These are phyloP conservation scores for Dipodascopsis tothii DNA, from an alignment of 805 yeast species.

Conservation along the genomic window DNA sequence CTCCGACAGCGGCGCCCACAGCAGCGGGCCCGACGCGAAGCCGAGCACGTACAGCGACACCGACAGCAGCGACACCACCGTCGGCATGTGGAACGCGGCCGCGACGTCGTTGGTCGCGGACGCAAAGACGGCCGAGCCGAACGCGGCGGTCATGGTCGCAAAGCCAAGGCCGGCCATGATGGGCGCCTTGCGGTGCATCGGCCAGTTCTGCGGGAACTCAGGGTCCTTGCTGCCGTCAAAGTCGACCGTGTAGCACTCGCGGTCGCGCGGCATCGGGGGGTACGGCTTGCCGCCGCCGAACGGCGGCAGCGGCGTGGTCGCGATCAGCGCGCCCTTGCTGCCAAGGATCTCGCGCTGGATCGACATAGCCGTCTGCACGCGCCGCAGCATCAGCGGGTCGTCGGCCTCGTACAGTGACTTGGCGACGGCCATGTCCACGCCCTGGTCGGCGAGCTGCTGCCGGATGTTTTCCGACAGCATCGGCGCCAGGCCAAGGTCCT, in stretches of 20 bases:
- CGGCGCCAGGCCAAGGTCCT: not conserved
- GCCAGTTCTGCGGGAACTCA: slow-evolving; percentile 72
- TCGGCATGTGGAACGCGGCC: slow-evolving; percentile 50
- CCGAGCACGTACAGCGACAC: slow-evolving; percentile 83
- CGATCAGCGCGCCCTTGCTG: not conserved
- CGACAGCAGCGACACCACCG: slow-evolving; percentile 65
- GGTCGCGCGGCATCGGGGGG: slow-evolving; percentile 55
- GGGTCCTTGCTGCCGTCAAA: slow-evolving; percentile 79
- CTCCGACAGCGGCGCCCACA: slow-evolving; percentile 88
- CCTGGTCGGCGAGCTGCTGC: not conserved
- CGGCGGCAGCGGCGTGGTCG: slow-evolving; percentile 32
- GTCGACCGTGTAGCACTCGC: slow-evolving; percentile 54
- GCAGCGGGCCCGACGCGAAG: slow-evolving; percentile 84
- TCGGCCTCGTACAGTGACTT: slow-evolving; percentile 5
- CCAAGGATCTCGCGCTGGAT: slow-evolving; percentile 18
- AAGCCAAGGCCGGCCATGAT: slow-evolving; percentile 44
- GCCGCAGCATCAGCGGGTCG: slow-evolving; percentile 9
- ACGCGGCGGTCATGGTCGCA: slow-evolving; percentile 48
- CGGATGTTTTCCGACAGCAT: not conserved
- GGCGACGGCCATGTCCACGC: not conserved
- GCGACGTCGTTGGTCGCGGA: slow-evolving; percentile 43
- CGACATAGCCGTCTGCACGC: slow-evolving; percentile 12
- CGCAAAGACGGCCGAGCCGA: slow-evolving; percentile 81
- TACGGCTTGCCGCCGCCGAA: slow-evolving; percentile 64
- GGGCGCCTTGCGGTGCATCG: slow-evolving; percentile 39